Percentiles rank a stretch among this genome's conserved stretches.
These are phyloP conservation scores for Candida manassasensis DNA, from an alignment of 805 yeast species.

Conservation along the genomic window DNA sequence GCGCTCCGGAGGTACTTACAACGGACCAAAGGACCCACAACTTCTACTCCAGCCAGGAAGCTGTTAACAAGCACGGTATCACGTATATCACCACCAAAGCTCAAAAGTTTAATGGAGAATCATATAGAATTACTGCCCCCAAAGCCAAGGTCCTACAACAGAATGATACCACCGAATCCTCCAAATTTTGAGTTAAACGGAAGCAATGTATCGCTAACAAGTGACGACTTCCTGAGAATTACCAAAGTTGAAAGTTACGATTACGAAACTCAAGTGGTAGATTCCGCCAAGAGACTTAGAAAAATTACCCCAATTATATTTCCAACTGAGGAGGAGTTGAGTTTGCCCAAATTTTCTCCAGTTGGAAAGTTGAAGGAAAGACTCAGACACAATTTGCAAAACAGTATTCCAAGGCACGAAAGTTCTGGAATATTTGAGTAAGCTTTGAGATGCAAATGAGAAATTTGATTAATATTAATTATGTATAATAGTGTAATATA, in stretches of 20 bases:
- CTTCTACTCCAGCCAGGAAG: conserved; percentile 12
- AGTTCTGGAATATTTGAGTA: background rate
- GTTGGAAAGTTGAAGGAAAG: conserved; percentile 25
- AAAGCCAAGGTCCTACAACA: conserved; percentile 3
- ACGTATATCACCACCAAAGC: background rate
- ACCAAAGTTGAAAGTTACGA: background rate
- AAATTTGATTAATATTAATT: no score
- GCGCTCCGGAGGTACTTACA: conserved; percentile 33
- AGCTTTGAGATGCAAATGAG: no score
- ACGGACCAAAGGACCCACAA: conserved; percentile 13
- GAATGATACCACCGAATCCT: conserved; percentile 17
- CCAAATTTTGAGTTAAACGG: conserved; percentile 15
- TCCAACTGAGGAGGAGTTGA: conserved; percentile 24
- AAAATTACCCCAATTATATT: conserved; percentile 33
- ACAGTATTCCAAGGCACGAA: background rate
- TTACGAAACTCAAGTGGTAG: conserved; percentile 17
- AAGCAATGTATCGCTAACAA: conserved; percentile 3
- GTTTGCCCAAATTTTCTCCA: conserved; percentile 28
- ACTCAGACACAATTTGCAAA: conserved; percentile 5
- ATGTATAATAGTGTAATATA: conserved; percentile 2
- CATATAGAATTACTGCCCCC: conserved; percentile 10
- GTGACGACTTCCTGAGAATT: conserved; percentile 1
- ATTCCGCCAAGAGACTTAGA: conserved; percentile 31
- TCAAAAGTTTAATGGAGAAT: background rate
- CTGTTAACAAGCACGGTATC: background rate